Conservation (phyloP, 73 alveolate genomes). For the Tetrahymena borealis region DNA sequence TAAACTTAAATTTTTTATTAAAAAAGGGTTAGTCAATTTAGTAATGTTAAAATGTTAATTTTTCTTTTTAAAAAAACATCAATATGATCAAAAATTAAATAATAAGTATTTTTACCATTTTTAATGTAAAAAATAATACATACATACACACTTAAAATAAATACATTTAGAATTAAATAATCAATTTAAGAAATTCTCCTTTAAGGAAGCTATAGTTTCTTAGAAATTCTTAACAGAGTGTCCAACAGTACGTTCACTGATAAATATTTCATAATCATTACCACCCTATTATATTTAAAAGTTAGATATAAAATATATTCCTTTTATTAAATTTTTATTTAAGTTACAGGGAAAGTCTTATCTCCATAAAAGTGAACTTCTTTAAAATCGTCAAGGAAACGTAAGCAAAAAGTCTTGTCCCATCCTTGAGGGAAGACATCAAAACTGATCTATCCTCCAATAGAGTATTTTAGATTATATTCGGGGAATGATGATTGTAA, state of each 20-base stretch:
- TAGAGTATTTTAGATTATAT: conserved; percentile 65
- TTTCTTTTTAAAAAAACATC: too few relatives aligned
- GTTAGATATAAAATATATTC: too few relatives aligned
- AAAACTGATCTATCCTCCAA: conserved; percentile 94
- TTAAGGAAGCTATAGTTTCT: conserved; percentile 68
- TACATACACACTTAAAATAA: neutral
- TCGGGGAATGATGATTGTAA: conserved; percentile 62
- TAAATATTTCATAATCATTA: conserved; percentile 89
- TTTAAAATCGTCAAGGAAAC: conserved; percentile 71
- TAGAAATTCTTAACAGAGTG: conserved; percentile 75
- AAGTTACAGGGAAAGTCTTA: conserved; percentile 46
- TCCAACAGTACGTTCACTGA: conserved; percentile 75
- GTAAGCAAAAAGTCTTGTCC: conserved; percentile 91
- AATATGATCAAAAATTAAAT: too few relatives aligned
- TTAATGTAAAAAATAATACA: too few relatives aligned
- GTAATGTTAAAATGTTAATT: too few relatives aligned
- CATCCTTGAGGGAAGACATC: conserved; percentile 94
- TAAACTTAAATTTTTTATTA: too few relatives aligned
- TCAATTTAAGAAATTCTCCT: conserved; percentile 40
- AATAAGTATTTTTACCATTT: too few relatives aligned
- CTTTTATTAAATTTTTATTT: too few relatives aligned
- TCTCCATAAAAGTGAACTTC: conserved; percentile 95
- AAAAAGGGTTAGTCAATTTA: too few relatives aligned
- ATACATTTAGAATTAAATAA: neutral
- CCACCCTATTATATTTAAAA: too few relatives aligned